Conservation (phyloP, 495 filamentous ascomycete genomes). For the Aspergillus cavernicola region DNA sequence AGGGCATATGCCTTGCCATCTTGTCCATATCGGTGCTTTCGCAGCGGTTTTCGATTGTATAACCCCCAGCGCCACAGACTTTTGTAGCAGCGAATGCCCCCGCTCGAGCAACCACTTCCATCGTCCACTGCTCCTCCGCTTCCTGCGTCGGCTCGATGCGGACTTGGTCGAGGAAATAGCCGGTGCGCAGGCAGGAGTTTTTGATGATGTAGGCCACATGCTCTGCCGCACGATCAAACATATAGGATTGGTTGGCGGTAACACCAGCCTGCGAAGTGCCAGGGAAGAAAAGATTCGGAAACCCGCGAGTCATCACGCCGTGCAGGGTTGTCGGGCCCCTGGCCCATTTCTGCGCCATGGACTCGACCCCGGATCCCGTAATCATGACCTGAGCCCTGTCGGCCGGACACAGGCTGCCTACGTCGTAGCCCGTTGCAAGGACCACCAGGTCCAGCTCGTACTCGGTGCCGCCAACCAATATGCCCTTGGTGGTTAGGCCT, state of each 20-base stretch:
- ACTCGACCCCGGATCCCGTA: constrained; percentile 22
- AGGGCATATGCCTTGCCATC: constrained; percentile 6
- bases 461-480: constrained; percentile 27
- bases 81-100: constrained; percentile 31
- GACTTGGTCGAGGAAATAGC: not conserved
- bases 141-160: constrained; percentile 39
- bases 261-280: constrained; percentile 36
- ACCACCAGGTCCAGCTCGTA: constrained; percentile 39
- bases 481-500: no score
- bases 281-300: constrained; percentile 53
- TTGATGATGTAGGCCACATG: constrained; percentile 47
- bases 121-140: constrained; percentile 47
- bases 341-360: constrained; percentile 42
- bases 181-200: constrained; percentile 30
- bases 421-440: constrained; percentile 27
- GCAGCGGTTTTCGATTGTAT: constrained; percentile 44
- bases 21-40: constrained; percentile 27
- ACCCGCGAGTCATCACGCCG: constrained; percentile 31
- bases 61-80: constrained; percentile 56
- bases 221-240: constrained; percentile 33
- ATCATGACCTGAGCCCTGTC: not conserved
- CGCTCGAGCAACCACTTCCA: constrained; percentile 37
- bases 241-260: constrained; percentile 35
- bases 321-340: constrained; percentile 20
- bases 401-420: not conserved